Percentiles rank a stretch among this genome's conserved stretches.
Evolutionary conservation across 768 basidiomycete genomes (phyloP).

Genomic region (Megacollybia marginata): DNA sequence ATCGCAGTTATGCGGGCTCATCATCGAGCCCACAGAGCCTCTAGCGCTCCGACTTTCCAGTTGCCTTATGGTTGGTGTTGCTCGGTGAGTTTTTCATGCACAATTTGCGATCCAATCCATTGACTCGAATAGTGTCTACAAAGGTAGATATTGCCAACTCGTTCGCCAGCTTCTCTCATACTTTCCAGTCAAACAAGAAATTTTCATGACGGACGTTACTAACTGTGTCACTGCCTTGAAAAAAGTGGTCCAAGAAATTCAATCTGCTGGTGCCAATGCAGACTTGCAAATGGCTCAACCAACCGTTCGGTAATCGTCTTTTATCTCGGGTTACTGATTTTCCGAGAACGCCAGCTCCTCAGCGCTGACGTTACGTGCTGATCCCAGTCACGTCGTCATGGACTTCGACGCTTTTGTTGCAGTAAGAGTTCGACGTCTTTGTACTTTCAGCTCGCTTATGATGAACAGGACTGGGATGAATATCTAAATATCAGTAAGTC

Average conservation of each 20-base stretch:
- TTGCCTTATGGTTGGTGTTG: constrained; percentile 84
- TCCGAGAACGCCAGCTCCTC: constrained; percentile 29
- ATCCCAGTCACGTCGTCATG: constrained; percentile 39
- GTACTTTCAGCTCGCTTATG: not conserved
- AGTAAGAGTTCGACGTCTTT: constrained; percentile 27
- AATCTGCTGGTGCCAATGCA: constrained; percentile 33
- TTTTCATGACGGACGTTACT: constrained; percentile 74
- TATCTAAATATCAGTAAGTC: constrained; percentile 36
- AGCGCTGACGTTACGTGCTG: constrained; percentile 43
- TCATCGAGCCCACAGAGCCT: constrained; percentile 78
- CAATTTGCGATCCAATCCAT: not conserved
- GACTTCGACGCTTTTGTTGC: constrained; percentile 63
- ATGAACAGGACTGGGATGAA: constrained; percentile 53
- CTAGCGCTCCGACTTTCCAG: constrained; percentile 82
- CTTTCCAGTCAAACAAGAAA: constrained; percentile 70
- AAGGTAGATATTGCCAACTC: constrained; percentile 23
- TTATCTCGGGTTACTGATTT: not conserved
- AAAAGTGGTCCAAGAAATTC: constrained; percentile 67
- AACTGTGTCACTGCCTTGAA: constrained; percentile 72
- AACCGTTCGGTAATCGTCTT: constrained; percentile 40
- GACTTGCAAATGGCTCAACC: constrained; percentile 70
- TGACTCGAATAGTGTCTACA: constrained; percentile 37
- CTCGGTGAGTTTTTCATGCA: constrained; percentile 46
- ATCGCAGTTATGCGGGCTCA: constrained; percentile 69
- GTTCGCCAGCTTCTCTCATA: constrained; percentile 2